Conservation (phyloP, 345 rosid species). For the Noccaea bulbosa region DNA sequence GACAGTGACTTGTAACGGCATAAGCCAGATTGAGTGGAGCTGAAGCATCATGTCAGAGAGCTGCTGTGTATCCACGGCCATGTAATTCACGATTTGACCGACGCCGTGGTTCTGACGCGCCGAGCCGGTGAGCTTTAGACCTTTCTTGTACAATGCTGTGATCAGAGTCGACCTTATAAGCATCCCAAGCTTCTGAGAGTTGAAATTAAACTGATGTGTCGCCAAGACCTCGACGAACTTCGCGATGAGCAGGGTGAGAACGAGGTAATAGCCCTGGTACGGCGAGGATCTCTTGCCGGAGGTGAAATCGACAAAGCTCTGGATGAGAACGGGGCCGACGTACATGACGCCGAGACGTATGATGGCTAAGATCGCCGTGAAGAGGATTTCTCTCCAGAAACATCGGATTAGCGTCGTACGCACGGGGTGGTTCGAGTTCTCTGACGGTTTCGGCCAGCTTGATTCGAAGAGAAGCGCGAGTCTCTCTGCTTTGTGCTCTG, state of each 20-base stretch:
- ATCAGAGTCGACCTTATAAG: conserved; percentile 83
- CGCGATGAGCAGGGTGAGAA: conserved; percentile 66
- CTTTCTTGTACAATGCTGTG: conserved; percentile 80
- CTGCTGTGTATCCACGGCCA: conserved; percentile 98
- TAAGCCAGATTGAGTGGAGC: conserved; percentile 91
- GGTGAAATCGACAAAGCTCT: conserved; percentile 78
- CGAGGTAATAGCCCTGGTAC: conserved; percentile 81
- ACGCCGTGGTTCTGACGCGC: conserved; percentile 94
- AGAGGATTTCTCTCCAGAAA: conserved; percentile 77
- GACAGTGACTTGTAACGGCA: conserved; percentile 74
- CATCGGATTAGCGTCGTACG: conserved; percentile 67
- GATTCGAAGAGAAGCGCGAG: conserved; percentile 65
- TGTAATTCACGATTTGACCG: conserved; percentile 95
- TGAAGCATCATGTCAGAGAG: conserved; percentile 97
- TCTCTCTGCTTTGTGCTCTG: conserved; percentile 75
- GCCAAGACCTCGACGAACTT: conserved; percentile 80
- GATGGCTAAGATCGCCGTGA: conserved; percentile 78
- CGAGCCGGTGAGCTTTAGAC: conserved; percentile 73
- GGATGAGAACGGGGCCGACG: conserved; percentile 85
- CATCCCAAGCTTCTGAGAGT: conserved; percentile 93
- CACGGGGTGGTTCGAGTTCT: conserved; percentile 67
- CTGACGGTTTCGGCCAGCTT: conserved; percentile 78
- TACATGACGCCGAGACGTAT: conserved; percentile 72
- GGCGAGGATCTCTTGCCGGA: conserved; percentile 77
- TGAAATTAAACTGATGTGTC: conserved; percentile 85